Evolutionary conservation across 2,329 filamentous ascomycete species (phyloP), one percentile per base, ranked within the genome.

Genomic region (Cadophora luteo-olivacea): DNA sequence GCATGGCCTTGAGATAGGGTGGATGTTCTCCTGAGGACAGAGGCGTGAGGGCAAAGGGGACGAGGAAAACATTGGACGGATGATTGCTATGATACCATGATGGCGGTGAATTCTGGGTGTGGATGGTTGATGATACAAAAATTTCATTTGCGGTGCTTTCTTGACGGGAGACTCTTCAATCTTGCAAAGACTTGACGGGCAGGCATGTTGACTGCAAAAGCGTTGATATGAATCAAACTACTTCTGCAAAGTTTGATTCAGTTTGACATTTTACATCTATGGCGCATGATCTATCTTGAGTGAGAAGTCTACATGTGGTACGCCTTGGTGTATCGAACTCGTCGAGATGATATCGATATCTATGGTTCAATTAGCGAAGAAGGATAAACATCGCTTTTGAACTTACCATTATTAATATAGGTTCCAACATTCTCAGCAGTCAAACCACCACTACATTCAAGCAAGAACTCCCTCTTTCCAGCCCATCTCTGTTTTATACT

Each of bases 301-400:
- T 5, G 94, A 97, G 79, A 97, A 98, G 80, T 99, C 96, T 57
- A 99, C 89, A 78, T 97, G 94, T 36, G 92, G 89, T 3, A 97
- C 93, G 2, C 96, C 95, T 82, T 99, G 96, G 77, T 99, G 96
- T 77, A 99, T 97, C 64, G 92, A 95, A 79, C 94, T 97, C 54
- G 95, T 97, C 54, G 94, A 97, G 75, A 98, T 90, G 73, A 99
- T 94, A 80, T 99, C 96, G 74, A 99, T 89, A 81, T 98, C 94
- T 86, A 77, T 33, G 32, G 14, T 0, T 12, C 57, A 32, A 52
- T 61, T 61, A 73, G 74, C 77, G 64, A 78, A 70, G 57, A 62
- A 3, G n/a, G 22, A 33, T 22, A 6, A 22, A 67, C 24, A 25
- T 38, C 29, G 25, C 14, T 54, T 3, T 6, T 11, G n/a, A 32